A percentile compares a stretch with the other conserved stretches of the same genome.
phyloP scores from a whole-genome alignment of 106 monocot species.

The Gastrodia elata region DNA sequence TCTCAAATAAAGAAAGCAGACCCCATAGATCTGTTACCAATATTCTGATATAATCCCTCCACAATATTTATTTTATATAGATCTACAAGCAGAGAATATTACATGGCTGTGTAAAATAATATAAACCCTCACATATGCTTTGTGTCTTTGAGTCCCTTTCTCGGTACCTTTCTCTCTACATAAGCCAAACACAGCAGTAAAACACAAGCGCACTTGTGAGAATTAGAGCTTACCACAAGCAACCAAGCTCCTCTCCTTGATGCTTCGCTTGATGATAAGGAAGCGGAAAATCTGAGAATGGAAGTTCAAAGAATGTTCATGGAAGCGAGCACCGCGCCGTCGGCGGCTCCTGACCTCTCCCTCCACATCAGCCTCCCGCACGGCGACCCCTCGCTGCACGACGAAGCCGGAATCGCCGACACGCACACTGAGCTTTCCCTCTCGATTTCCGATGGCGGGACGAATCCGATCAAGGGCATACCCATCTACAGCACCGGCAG shows the following conservation, averaged over 20 bases:
- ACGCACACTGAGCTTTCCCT: conserved; percentile 14
- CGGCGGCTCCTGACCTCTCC: conserved; percentile 24
- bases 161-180: not conserved
- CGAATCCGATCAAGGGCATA: conserved; percentile 15
- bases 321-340: not conserved
- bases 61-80: not conserved
- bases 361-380: conserved; percentile 18
- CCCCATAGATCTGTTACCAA: not conserved
- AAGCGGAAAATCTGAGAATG: not conserved
- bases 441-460: not conserved
- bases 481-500: conserved; percentile 9
- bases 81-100: not conserved
- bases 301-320: conserved; percentile 3
- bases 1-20: not conserved
- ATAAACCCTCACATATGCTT: conserved; percentile 6
- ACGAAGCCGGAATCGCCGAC: not conserved
- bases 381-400: not conserved
- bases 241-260: not conserved
- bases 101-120: not conserved
- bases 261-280: not conserved
- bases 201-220: not conserved
- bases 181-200: not conserved
- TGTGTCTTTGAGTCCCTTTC: conserved; percentile 2
- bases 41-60: not conserved
- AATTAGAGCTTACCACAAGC: not conserved